Evolutionary conservation across 805 yeast genomes (phyloP).

Genomic region (Saccharomycopsis schoenii): DNA sequence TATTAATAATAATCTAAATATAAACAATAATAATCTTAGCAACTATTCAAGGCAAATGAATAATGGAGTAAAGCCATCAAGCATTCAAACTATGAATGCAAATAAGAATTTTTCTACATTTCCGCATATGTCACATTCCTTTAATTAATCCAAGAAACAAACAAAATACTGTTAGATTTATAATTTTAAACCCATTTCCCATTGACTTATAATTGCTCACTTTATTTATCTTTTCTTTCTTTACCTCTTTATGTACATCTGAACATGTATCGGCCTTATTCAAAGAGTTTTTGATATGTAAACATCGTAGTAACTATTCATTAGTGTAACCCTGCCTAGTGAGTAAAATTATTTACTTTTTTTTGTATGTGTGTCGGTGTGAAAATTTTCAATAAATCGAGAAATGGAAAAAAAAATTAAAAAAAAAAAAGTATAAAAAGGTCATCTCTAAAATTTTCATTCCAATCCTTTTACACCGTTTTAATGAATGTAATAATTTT

Average conservation of each 20-base stretch:
- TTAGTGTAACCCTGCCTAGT: neutral
- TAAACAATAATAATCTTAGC: neutral
- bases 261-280: too few species aligned
- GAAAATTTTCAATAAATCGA: too few species aligned
- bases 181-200: neutral
- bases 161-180: neutral
- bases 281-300: too few species aligned
- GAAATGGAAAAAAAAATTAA: neutral
- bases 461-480: neutral
- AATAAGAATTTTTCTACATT: neutral
- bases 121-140: neutral
- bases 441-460: neutral
- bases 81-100: neutral
- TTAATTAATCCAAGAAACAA: neutral
- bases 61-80: neutral
- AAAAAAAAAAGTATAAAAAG: neutral
- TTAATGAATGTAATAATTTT: too few species aligned
- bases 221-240: neutral
- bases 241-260: too few species aligned
- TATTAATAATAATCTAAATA: neutral
- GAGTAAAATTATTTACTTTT: too few species aligned
- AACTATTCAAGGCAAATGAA: neutral
- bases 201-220: neutral
- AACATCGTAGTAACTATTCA: too few species aligned
- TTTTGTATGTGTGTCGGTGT: too few species aligned